Conservation (phyloP, 352 stramenopile species). For the Globisporangium cystogenes region DNA sequence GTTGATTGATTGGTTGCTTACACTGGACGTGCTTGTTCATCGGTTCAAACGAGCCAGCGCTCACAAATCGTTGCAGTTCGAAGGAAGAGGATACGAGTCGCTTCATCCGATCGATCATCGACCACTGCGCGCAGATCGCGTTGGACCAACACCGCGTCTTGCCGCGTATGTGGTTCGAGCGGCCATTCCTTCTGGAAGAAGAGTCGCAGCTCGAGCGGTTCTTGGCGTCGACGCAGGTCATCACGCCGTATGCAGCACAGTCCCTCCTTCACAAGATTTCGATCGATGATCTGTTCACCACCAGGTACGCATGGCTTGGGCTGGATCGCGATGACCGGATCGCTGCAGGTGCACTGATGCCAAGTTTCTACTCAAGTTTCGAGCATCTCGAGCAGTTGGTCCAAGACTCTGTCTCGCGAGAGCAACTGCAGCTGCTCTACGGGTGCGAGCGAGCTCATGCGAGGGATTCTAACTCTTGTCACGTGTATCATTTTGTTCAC, state of each 20-base stretch:
- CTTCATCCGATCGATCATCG: conserved; percentile 42
- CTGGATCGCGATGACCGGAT: not conserved
- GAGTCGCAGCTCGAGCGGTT: conserved; percentile 74
- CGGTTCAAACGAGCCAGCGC: not conserved
- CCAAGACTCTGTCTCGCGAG: conserved; percentile 26
- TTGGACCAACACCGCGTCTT: conserved; percentile 34
- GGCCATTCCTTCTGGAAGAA: conserved; percentile 67
- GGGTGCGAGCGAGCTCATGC: conserved; percentile 13
- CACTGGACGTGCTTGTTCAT: not conserved
- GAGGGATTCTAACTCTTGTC: not conserved
- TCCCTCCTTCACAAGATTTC: conserved; percentile 64
- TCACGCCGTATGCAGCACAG: conserved; percentile 62
- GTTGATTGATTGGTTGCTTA: too few relatives aligned
- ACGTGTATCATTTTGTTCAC: not conserved
- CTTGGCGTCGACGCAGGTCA: conserved; percentile 53
- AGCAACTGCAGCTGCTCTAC: conserved; percentile 44
- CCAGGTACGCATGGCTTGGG: conserved; percentile 18
- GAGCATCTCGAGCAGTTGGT: conserved; percentile 29
- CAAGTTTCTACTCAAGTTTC: conserved; percentile 14
- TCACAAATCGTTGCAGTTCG: conserved; percentile 15
- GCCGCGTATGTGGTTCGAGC: conserved; percentile 68
- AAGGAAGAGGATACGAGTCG: conserved; percentile 31
- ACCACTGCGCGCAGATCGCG: conserved; percentile 45
- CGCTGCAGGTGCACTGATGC: not conserved
- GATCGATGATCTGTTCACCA: conserved; percentile 45